A percentile compares a stretch with the other conserved stretches of the same genome.
Evolutionary conservation across 345 rosid species (phyloP).

Genomic region (Citrus australasica): DNA sequence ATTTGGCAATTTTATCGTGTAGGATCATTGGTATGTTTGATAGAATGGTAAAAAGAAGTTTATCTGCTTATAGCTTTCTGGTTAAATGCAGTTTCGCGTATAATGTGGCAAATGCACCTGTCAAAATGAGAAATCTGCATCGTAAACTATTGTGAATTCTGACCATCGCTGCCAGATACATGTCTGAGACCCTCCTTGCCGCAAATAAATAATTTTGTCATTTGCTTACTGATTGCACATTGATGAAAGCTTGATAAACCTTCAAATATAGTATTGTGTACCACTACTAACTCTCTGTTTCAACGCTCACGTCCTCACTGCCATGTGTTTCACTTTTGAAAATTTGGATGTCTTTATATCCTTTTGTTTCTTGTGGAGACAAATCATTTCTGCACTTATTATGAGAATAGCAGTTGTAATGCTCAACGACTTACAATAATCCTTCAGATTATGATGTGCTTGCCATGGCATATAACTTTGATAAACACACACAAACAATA

Average conservation of each 20-base stretch:
- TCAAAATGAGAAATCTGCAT: neutral
- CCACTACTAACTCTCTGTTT: neutral
- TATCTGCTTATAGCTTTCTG: neutral
- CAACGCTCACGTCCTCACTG: neutral
- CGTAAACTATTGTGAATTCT: neutral
- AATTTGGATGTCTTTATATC: neutral
- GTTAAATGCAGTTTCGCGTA: no score
- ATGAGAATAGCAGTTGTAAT: neutral
- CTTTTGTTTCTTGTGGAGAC: neutral
- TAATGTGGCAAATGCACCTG: neutral
- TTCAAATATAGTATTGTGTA: neutral
- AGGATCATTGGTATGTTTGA: neutral
- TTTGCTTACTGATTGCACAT: neutral
- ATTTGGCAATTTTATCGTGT: neutral
- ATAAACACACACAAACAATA: neutral
- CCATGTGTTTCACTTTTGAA: neutral
- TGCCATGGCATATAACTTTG: neutral
- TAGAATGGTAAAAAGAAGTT: neutral
- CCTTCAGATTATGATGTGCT: neutral
- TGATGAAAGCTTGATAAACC: neutral
- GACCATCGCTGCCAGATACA: neutral
- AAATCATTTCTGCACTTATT: neutral
- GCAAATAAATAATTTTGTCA: neutral
- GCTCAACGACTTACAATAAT: neutral
- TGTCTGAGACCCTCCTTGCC: neutral